Base-by-base conservation (phyloP, 2,329 filamentous ascomycete species). In the Trichoderma oligosporum region DNA sequence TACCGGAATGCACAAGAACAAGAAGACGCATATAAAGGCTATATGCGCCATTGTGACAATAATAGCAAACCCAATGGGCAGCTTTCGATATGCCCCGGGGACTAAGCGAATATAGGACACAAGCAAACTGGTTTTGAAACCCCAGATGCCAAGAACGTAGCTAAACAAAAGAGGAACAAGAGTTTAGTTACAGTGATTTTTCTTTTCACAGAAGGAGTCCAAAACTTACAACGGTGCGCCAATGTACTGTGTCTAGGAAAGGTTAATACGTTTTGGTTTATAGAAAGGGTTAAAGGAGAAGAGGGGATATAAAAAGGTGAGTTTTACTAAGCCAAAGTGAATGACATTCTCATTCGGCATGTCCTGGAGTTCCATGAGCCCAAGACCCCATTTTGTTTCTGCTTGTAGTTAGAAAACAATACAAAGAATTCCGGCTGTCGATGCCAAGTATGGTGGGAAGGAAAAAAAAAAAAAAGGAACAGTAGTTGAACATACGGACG, bases 61-160 rank as follows among this genome's bases (percentile, higher is more conserved):
- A 0, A 70, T 62, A 1, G 73, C 70, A n/a, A 75, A 66, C 7
- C 57, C 61, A 7, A 74, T 65, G 0, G 74, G 71, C 1, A 63
- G 53, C 5, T 65, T 62, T 24, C 70, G 68, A 41, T 76, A 76
- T 3, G 54, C 36, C 0, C 68, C 67, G 2, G 75, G 71, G 3
- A 78, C 72, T 12, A 80, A 76, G 1, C 77, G 74, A 0, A 78
- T 66, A 16, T 77, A 75, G 1, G 74, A 74, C 2, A 76, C 67
- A 4, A 80, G 63, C 2, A 79, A 64, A 29, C 76, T 70, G 18
- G 78, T 65, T 56, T 79, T 79, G 64, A 80, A 80, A 1, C 72
- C 73, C 3, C 77, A 68, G 22, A 79, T 76, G 33, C 71, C 71
- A 9, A 66, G 60, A 18, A 76, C 71, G 53, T 76, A 77, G 24